These are phyloP conservation scores for Mortierella hygrophila DNA, from an alignment of 192 early-diverging fungal species.

Conservation along the genomic window DNA sequence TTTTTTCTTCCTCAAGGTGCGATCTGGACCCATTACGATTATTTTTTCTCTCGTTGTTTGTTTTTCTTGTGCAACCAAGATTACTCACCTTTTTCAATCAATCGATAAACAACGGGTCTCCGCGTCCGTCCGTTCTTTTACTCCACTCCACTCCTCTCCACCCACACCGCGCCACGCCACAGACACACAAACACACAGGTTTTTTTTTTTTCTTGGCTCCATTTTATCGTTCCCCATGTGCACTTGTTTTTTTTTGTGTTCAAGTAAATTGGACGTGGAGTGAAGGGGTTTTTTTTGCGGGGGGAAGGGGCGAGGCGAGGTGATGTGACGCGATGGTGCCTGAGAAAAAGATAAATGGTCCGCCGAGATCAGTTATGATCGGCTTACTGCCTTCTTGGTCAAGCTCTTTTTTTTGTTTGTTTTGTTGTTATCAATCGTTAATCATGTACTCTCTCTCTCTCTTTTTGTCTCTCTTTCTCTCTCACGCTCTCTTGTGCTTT, in stretches of 20 bases:
- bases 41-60: neutral
- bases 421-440: neutral
- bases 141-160: neutral
- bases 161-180: neutral
- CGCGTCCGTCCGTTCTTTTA: neutral
- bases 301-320: neutral
- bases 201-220: neutral
- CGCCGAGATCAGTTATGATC: neutral
- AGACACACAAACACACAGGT: neutral
- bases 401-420: neutral
- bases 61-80: neutral
- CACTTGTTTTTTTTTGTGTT: neutral
- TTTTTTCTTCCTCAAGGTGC: neutral
- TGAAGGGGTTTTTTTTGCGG: neutral
- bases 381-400: neutral
- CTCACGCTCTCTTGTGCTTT: neutral
- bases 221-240: neutral
- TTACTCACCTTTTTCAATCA: slow-evolving; percentile 5
- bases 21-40: too few species aligned
- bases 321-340: neutral
- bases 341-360: neutral
- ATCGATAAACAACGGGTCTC: neutral
- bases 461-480: neutral
- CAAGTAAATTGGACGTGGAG: neutral
- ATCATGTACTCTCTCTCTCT: neutral